phyloP scores from a whole-genome alignment of 805 yeast genomes.

The Candida wancherniae region DNA sequence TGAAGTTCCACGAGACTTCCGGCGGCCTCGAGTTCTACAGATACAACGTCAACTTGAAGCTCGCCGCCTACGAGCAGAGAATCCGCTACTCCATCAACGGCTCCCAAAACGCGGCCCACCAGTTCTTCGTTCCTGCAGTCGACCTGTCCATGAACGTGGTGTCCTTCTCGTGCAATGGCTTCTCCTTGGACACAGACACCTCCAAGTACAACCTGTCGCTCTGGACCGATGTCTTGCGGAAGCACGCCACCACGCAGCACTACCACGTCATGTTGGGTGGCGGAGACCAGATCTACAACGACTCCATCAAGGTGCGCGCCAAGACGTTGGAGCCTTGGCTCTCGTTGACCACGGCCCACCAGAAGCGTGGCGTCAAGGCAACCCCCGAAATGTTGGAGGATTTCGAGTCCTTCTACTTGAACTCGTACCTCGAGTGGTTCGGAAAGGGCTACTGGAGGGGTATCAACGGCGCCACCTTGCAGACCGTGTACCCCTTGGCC shows the following conservation, averaged over 20 bases:
- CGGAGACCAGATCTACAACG: slow-evolving; percentile 93
- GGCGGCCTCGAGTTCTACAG: slow-evolving; percentile 59
- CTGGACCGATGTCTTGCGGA: slow-evolving; percentile 79
- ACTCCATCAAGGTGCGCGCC: slow-evolving; percentile 62
- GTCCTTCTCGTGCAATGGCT: slow-evolving; percentile 89
- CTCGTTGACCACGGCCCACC: slow-evolving; percentile 43
- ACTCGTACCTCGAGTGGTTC: slow-evolving; percentile 80
- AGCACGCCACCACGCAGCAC: slow-evolving; percentile 48
- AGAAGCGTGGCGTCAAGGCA: slow-evolving; percentile 36
- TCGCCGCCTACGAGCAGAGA: slow-evolving; percentile 51
- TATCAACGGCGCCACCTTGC: slow-evolving; percentile 57
- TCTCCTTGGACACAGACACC: slow-evolving; percentile 70
- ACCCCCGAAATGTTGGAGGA: slow-evolving; percentile 49
- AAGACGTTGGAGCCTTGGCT: slow-evolving; percentile 60
- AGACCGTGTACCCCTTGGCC: slow-evolving; percentile 66
- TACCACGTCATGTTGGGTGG: slow-evolving; percentile 97
- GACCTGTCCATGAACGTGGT: slow-evolving; percentile 72
- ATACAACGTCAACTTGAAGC: slow-evolving; percentile 48
- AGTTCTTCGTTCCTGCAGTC: slow-evolving; percentile 65
- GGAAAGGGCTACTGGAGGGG: slow-evolving; percentile 88
- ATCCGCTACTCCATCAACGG: slow-evolving; percentile 59
- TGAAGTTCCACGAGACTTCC: slow-evolving; percentile 39
- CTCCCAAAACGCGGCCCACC: slow-evolving; percentile 10
- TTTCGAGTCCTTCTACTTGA: slow-evolving; percentile 61
- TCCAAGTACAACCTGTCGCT: slow-evolving; percentile 63